Evolutionary conservation across 139 green algal species (phyloP).

Genomic region (Chlorella sp.): DNA sequence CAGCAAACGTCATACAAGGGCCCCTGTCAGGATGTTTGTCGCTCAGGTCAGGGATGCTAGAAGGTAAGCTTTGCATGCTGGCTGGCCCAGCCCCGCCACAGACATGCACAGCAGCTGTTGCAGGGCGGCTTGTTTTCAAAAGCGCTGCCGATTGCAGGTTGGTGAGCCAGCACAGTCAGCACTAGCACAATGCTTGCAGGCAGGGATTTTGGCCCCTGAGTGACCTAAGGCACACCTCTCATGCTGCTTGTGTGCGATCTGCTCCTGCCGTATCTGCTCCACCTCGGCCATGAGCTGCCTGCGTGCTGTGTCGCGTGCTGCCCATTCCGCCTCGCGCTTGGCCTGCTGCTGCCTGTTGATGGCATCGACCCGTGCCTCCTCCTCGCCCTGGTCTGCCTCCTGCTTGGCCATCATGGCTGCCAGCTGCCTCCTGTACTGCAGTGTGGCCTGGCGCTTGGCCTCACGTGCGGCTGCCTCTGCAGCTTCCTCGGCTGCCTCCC

Average conservation of each 20-base stretch:
- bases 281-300: slow-evolving; percentile 43
- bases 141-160: too few relatives aligned
- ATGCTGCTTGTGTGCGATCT: slow-evolving; percentile 45
- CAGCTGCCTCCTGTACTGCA: slow-evolving; percentile 45
- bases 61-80: too few relatives aligned
- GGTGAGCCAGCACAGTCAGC: too few relatives aligned
- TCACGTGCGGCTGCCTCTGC: slow-evolving; percentile 28
- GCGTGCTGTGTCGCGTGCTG: slow-evolving; percentile 29
- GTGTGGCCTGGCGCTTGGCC: slow-evolving; percentile 31
- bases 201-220: too few relatives aligned
- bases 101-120: too few relatives aligned
- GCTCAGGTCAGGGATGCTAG: too few relatives aligned
- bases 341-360: slow-evolving; percentile 25
- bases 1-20: too few relatives aligned
- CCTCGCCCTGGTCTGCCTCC: slow-evolving; percentile 29
- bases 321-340: slow-evolving; percentile 40
- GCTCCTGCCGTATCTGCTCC: slow-evolving; percentile 37
- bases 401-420: slow-evolving; percentile 43
- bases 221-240: too few relatives aligned
- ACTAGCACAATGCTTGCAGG: too few relatives aligned
- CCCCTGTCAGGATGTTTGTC: too few relatives aligned
- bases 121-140: too few relatives aligned
- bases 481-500: slow-evolving; percentile 39
- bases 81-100: too few relatives aligned
- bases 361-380: slow-evolving; percentile 17